Base-by-base conservation (phyloP, 2,329 filamentous ascomycete species). In the Exophiala spinifera region DNA sequence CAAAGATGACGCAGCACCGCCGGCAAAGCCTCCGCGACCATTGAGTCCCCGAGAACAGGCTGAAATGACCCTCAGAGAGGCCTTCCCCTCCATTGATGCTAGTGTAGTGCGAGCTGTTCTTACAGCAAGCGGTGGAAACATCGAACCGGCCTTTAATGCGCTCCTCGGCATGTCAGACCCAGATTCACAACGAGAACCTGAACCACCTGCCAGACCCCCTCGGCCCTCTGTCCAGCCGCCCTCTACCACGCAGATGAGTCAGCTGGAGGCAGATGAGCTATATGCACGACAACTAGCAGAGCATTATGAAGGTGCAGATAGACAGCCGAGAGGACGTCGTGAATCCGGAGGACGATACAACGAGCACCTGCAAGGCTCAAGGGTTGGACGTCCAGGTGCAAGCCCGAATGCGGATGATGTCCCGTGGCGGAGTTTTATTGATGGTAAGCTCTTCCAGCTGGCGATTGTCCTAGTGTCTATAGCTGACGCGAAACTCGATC, bases 61-160 rank as follows among this genome's bases (percentile, higher is more conserved):
- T 45, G 87, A 92, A 72, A 82, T 83, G 65, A 96, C 91, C 3
- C 78, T 99, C 52, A 92, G 89, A 70, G 94, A 99, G 71, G 94
- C 94, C 0, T 99, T 99, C 66, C 94, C 94, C 0, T 81, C 77
- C 51, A 88, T 96, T 57, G 94, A 99, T 50, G 69, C 75, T 6
- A 71, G 83, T 42, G 87, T 99, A 44, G 82, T 99, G 70, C 95
- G 86, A 72, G 94, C 94, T 25, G 88, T 99, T 0, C 75, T 99
- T 61, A 80, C 82, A 20, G 94, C 94, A 13, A 97, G 94, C 70
- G 81, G 85, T 55, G 92, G 91, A 56, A 84, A 87, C 66, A 85
- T 97, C 45, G 94, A 99, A 71, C 88, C 90, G 28, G 92, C 94
- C 13, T 99, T 99, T 75, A 94, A 96, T 74, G 94, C 94, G 33